phyloP scores from a whole-genome alignment of 1,284 basidiomycete genomes.

The Marasmius fiardii region DNA sequence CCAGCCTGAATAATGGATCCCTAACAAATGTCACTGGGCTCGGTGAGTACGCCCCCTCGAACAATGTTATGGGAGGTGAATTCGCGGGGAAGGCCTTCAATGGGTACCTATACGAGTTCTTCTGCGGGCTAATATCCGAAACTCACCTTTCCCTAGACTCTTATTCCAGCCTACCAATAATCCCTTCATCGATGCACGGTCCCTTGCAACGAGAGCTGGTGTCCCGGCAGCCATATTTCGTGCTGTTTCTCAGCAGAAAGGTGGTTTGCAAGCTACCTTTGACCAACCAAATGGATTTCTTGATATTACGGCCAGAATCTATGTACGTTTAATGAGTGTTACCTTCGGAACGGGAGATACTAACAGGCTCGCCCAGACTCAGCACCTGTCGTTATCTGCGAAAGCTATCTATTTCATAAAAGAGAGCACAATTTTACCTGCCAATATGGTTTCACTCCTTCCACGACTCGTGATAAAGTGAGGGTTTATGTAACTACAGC shows the following conservation, averaged over 20 bases:
- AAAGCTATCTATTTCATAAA: constrained; percentile 53
- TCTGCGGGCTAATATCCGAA: not conserved
- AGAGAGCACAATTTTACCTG: constrained; percentile 31
- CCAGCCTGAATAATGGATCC: constrained; percentile 38
- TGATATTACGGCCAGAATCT: constrained; percentile 43
- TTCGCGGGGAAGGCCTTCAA: constrained; percentile 49
- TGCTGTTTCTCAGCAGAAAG: constrained; percentile 34
- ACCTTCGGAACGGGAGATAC: not conserved
- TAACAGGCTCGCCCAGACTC: constrained; percentile 34
- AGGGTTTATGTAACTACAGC: constrained; percentile 18
- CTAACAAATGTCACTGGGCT: constrained; percentile 34
- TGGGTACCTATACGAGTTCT: constrained; percentile 35
- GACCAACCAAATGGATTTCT: constrained; percentile 46
- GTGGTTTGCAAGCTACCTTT: constrained; percentile 42
- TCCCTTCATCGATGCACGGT: constrained; percentile 46
- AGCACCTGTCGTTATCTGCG: constrained; percentile 52
- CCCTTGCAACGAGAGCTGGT: constrained; percentile 39
- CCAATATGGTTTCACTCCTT: constrained; percentile 34
- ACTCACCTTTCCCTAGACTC: constrained; percentile 30
- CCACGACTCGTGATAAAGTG: constrained; percentile 57
- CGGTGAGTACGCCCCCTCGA: constrained; percentile 28
- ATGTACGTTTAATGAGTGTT: constrained; percentile 36
- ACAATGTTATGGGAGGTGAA: constrained; percentile 47
- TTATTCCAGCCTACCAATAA: constrained; percentile 38
- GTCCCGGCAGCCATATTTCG: constrained; percentile 57